Evolutionary conservation across 2,329 filamentous ascomycete species (phyloP).

Genomic region (Stylonectria norvegica): DNA sequence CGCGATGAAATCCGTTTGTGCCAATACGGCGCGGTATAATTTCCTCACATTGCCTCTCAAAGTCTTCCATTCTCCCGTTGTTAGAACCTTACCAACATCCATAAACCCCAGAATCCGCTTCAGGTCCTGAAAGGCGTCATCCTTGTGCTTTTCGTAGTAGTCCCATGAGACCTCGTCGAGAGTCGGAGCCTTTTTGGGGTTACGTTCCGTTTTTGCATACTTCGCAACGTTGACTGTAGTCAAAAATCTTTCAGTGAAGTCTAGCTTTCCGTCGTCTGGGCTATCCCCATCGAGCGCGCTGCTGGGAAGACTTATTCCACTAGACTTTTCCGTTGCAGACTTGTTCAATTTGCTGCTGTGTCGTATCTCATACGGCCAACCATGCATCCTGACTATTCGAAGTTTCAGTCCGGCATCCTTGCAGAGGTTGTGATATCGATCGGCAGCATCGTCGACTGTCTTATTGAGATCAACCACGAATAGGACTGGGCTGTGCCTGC

Average conservation of each 20-base stretch:
- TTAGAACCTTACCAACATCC: conserved; percentile 25
- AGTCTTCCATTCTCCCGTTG: conserved; percentile 26
- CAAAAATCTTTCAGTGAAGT: conserved; percentile 38
- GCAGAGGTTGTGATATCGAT: conserved; percentile 39
- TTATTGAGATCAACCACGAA: conserved; percentile 48
- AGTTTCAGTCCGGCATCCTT: conserved; percentile 33
- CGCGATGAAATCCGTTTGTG: conserved; percentile 41
- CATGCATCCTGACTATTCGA: conserved; percentile 38
- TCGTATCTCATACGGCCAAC: conserved; percentile 38
- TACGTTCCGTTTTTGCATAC: conserved; percentile 10
- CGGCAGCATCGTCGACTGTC: conserved; percentile 43
- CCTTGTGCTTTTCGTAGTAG: conserved; percentile 34
- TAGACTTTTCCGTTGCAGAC: background rate
- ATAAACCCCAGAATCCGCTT: conserved; percentile 35
- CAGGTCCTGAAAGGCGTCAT: conserved; percentile 32
- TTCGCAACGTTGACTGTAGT: conserved; percentile 23
- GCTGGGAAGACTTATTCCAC: too few relatives aligned
- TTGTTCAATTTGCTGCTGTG: conserved; percentile 30
- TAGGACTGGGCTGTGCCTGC: conserved; percentile 33
- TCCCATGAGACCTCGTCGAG: conserved; percentile 44
- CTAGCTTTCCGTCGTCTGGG: conserved; percentile 13
- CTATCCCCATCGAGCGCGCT: too few relatives aligned
- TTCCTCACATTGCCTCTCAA: conserved; percentile 31
- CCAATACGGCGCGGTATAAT: conserved; percentile 39
- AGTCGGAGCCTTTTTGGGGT: conserved; percentile 33